Base-by-base conservation (phyloP, 306 rosid species). In the Cucumis melo region DNA sequence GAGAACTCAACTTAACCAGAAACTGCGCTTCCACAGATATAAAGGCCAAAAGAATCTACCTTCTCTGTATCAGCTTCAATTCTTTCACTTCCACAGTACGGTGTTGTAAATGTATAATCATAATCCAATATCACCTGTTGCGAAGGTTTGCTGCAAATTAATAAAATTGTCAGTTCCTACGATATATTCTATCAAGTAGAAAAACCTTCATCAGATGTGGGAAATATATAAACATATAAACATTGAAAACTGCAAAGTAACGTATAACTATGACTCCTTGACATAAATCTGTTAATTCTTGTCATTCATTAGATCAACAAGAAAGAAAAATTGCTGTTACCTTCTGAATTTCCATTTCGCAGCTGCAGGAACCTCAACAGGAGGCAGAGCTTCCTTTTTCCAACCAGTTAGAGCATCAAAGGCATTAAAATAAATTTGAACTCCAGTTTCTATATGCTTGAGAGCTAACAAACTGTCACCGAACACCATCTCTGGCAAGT, bases 321-420 rank as follows among this genome's bases (percentile, higher is more conserved):
- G 44, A 64, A 54, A 78, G 2, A 14, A 61, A 51, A 41, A 44
- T 46, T 6, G 53, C 12, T n/a, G 42, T 36, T 54, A 88, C 99
- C 93, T 77, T 80, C 99, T 83, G 80, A 94, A 94, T 82, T 94
- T 94, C 99, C 99, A 94, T 79, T 94, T 62, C 50, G 95, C 99
- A 11, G 99, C 99, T 3, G 99, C 99, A 17, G 97, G 99, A 78
- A 94, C 99, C 76, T 94, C 96, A 78, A 94, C 97, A 0, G 99
- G 96, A 0, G 96, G 99, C 88, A 92, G 84, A 13, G 95, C 97
- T 80, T 94, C 99, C 88, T 89, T 79, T 82, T 94, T 94, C 99
- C 99, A 94, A 10, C 95, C 97, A 82, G 83, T 39, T 8, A 94
- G 84, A 78, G 99, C 97, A 86, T 94, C 97, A 63, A 92, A 94